Percentiles rank a stretch among this genome's conserved stretches.
phyloP scores from a whole-genome alignment of 1,284 basidiomycete genomes.

The Anthracocystis setariae region DNA sequence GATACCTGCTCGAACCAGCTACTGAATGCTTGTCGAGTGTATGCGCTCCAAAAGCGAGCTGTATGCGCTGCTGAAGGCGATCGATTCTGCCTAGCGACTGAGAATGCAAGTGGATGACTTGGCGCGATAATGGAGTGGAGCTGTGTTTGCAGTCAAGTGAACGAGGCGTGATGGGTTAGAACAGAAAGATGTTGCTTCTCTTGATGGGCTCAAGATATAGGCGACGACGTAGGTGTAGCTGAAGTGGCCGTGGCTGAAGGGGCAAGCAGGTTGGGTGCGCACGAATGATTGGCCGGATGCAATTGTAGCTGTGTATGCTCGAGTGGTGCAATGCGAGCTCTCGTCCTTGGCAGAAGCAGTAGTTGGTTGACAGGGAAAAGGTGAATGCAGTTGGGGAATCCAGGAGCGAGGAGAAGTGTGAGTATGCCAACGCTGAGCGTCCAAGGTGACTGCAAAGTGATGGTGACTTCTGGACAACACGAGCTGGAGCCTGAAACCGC shows the following conservation, averaged over 20 bases:
- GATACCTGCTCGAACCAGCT: too few species aligned
- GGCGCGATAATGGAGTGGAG: too few species aligned
- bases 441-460: constrained; percentile 15
- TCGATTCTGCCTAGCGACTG: too few species aligned
- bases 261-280: neutral
- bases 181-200: neutral
- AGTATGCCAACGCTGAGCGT: constrained; percentile 7
- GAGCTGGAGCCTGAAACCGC: constrained; percentile 7
- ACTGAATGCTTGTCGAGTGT: neutral
- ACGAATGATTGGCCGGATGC: neutral
- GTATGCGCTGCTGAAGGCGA: neutral
- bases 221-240: neutral
- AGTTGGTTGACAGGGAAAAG: neutral
- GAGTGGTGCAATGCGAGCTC: neutral
- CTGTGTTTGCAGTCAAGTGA: neutral
- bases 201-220: constrained; percentile 16
- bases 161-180: constrained; percentile 7
- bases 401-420: neutral
- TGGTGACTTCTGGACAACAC: constrained; percentile 27
- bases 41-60: neutral
- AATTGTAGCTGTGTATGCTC: neutral
- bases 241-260: neutral
- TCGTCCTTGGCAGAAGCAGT: neutral
- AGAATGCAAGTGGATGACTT: too few species aligned
- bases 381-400: neutral